Percentiles rank a stretch among this genome's conserved stretches.
Conservation (phyloP, 2,329 filamentous ascomycete genomes). For the Cladorrhinum sp. region DNA sequence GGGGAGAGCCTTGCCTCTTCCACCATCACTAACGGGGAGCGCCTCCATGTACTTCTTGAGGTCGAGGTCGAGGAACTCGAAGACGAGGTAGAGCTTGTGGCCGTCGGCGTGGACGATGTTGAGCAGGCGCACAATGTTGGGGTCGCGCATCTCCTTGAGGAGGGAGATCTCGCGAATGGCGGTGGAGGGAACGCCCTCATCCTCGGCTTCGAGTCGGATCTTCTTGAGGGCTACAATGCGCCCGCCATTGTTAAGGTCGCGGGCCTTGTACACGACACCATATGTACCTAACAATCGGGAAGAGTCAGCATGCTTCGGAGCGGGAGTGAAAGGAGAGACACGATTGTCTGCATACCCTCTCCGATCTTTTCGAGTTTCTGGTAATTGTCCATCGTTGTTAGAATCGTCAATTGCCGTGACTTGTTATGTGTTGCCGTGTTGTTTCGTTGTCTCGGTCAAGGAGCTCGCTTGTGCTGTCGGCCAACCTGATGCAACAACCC, state of each 20-base stretch:
- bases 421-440: too few species aligned
- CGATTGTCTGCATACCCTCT: constrained; percentile 58
- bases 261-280: constrained; percentile 88
- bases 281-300: constrained; percentile 64
- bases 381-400: constrained; percentile 73
- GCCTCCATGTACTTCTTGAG: constrained; percentile 95
- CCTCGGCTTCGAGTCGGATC: constrained; percentile 86
- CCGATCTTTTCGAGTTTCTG: constrained; percentile 91
- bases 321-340: constrained; percentile 26
- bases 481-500: too few species aligned
- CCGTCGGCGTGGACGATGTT: constrained; percentile 92
- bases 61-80: constrained; percentile 83
- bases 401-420: too few species aligned
- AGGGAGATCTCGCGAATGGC: constrained; percentile 90
- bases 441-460: too few species aligned
- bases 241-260: constrained; percentile 71
- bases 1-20: constrained; percentile 75
- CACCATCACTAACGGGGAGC: constrained; percentile 74
- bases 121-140: constrained; percentile 77
- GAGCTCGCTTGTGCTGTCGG: too few species aligned
- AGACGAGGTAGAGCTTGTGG: constrained; percentile 87
- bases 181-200: constrained; percentile 84
- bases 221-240: constrained; percentile 89
- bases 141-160: constrained; percentile 87
- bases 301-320: constrained; percentile 3